Conservation (phyloP, 2,329 filamentous ascomycete genomes). For the Trichoderma lentiforme region DNA sequence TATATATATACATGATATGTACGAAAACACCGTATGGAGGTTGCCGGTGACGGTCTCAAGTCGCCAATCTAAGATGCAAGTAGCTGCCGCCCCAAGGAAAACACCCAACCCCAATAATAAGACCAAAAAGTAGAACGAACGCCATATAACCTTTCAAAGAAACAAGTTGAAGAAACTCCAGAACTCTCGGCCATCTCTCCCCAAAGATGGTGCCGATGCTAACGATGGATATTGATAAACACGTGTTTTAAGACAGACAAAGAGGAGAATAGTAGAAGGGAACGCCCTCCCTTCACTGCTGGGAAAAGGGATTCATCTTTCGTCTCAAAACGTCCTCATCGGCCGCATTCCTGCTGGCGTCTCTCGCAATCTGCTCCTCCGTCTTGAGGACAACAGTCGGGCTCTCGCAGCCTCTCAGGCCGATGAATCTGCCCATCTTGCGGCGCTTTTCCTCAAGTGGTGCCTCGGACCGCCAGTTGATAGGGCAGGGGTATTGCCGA, state of each 20-base stretch:
- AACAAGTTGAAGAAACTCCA: background rate
- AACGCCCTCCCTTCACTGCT: background rate
- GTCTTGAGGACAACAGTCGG: slow-evolving; percentile 36
- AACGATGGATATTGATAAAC: background rate
- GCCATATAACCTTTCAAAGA: background rate
- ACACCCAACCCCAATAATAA: background rate
- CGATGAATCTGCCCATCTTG: slow-evolving; percentile 71
- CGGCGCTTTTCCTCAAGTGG: slow-evolving; percentile 65
- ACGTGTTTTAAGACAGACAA: background rate
- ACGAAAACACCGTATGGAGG: background rate
- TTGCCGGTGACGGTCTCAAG: slow-evolving; percentile 10
- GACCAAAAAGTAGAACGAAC: background rate
- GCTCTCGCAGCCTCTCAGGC: slow-evolving; percentile 55
- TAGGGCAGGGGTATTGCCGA: slow-evolving; percentile 63
- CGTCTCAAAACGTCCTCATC: slow-evolving; percentile 48
- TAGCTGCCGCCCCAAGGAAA: background rate
- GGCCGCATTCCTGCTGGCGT: slow-evolving; percentile 36
- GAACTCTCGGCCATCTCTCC: background rate
- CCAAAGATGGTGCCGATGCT: background rate
- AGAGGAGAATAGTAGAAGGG: background rate
- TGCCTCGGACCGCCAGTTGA: slow-evolving; percentile 56
- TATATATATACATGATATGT: slow-evolving; percentile 10
- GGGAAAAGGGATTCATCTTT: slow-evolving; percentile 39
- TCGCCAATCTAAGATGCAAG: slow-evolving; percentile 16
- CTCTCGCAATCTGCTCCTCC: slow-evolving; percentile 48